phyloP scores from a whole-genome alignment of 495 filamentous ascomycete species.

The Penicillium silybi region DNA sequence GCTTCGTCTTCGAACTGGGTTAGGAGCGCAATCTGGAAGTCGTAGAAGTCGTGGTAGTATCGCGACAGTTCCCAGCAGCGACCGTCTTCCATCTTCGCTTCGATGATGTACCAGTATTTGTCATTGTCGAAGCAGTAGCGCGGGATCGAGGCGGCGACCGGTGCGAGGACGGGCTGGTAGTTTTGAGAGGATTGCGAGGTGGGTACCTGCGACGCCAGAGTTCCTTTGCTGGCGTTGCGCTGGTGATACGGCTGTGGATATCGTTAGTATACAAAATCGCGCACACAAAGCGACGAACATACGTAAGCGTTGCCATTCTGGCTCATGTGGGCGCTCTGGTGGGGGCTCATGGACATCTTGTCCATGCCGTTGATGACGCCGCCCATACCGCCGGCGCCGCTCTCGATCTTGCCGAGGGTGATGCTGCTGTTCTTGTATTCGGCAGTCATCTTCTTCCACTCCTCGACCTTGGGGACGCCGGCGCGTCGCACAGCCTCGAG shows the following conservation, averaged over 20 bases:
- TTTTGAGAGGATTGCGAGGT: slow-evolving; percentile 24
- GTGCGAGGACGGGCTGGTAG: slow-evolving; percentile 44
- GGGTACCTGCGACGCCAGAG: slow-evolving; percentile 24
- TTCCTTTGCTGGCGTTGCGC: slow-evolving; percentile 43
- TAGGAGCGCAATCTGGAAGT: slow-evolving; percentile 93
- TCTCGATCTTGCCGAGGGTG: slow-evolving; percentile 83
- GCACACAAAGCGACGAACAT: slow-evolving; percentile 16
- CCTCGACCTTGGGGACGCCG: slow-evolving; percentile 94
- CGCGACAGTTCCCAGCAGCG: slow-evolving; percentile 87
- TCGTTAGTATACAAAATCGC: background rate
- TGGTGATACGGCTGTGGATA: slow-evolving; percentile 41
- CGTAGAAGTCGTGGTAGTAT: slow-evolving; percentile 98
- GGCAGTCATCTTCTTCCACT: slow-evolving; percentile 99
- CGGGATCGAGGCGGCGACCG: slow-evolving; percentile 79
- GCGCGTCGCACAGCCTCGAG: slow-evolving; percentile 83
- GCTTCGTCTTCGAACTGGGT: slow-evolving; percentile 93
- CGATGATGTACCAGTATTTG: slow-evolving; percentile 98
- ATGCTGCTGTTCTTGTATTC: slow-evolving; percentile 99
- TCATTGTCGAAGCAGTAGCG: slow-evolving; percentile 95
- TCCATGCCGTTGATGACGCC: slow-evolving; percentile 69
- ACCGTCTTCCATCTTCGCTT: slow-evolving; percentile 86
- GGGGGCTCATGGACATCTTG: slow-evolving; percentile 63
- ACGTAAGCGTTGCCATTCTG: slow-evolving; percentile 48
- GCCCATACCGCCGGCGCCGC: slow-evolving; percentile 36
- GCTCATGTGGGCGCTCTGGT: slow-evolving; percentile 34